phyloP scores from a whole-genome alignment of 148 eudicot species.

The Chenopodium quinoa region DNA sequence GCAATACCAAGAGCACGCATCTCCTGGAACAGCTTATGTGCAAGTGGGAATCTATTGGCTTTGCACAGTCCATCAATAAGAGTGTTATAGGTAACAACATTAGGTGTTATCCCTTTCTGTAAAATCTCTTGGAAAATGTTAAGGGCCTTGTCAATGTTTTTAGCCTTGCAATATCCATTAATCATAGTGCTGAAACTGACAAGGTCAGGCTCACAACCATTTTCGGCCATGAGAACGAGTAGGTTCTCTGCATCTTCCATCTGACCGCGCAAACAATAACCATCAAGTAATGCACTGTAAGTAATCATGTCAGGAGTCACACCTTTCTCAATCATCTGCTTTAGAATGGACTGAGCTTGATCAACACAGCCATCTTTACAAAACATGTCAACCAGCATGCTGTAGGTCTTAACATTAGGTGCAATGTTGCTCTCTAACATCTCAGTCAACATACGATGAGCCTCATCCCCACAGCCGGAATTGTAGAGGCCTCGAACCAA shows the following conservation, averaged over 20 bases:
- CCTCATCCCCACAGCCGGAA: neutral
- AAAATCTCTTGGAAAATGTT: neutral
- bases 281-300: neutral
- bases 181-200: neutral
- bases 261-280: neutral
- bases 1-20: too few relatives aligned
- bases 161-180: neutral
- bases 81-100: neutral
- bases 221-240: neutral
- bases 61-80: neutral
- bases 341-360: neutral
- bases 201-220: neutral
- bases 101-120: neutral
- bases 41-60: neutral
- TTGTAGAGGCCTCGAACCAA: neutral
- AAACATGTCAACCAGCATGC: neutral
- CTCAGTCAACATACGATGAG: neutral
- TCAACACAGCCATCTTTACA: neutral
- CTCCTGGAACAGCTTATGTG: neutral
- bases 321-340: neutral
- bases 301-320: neutral
- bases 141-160: neutral
- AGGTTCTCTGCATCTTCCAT: neutral
- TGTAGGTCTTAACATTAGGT: neutral
- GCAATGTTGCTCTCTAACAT: neutral